A percentile compares a stretch with the other conserved stretches of the same genome.
Conservation (phyloP, 2,329 filamentous ascomycete genomes). For the Massarina eburnea region DNA sequence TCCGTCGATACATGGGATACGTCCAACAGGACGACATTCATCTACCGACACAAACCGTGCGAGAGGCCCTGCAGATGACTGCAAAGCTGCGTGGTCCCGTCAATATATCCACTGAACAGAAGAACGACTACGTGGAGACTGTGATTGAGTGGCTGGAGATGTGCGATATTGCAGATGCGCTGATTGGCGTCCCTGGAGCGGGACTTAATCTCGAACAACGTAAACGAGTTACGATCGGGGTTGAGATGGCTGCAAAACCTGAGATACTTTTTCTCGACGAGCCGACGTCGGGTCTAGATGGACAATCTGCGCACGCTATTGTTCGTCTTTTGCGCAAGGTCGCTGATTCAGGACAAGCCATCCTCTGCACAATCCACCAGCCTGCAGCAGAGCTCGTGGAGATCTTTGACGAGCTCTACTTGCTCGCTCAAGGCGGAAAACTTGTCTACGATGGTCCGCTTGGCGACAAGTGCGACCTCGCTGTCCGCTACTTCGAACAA, state of each 20-base stretch:
- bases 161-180: slow-evolving; percentile 65
- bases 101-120: slow-evolving; percentile 59
- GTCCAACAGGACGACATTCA: slow-evolving; percentile 73
- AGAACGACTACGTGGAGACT: slow-evolving; percentile 66
- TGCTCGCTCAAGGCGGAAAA: neutral
- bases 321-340: neutral
- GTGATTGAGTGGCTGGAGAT: slow-evolving; percentile 68
- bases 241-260: slow-evolving; percentile 65
- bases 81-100: slow-evolving; percentile 64
- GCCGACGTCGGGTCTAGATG: slow-evolving; percentile 70
- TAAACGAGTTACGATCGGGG: slow-evolving; percentile 72
- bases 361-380: neutral
- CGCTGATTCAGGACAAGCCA: neutral
- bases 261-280: slow-evolving; percentile 72
- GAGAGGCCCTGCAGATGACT: slow-evolving; percentile 70
- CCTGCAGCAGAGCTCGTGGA: neutral
- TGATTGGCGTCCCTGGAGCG: slow-evolving; percentile 50
- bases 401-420: neutral
- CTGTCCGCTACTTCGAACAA: neutral
- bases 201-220: slow-evolving; percentile 69
- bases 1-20: slow-evolving; percentile 70
- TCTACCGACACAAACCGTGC: slow-evolving; percentile 67
- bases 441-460: neutral
- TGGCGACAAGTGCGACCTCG: neutral
- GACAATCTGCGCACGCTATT: slow-evolving; percentile 61